phyloP scores from a whole-genome alignment of 768 basidiomycete genomes.

The Lyophyllum semitale region DNA sequence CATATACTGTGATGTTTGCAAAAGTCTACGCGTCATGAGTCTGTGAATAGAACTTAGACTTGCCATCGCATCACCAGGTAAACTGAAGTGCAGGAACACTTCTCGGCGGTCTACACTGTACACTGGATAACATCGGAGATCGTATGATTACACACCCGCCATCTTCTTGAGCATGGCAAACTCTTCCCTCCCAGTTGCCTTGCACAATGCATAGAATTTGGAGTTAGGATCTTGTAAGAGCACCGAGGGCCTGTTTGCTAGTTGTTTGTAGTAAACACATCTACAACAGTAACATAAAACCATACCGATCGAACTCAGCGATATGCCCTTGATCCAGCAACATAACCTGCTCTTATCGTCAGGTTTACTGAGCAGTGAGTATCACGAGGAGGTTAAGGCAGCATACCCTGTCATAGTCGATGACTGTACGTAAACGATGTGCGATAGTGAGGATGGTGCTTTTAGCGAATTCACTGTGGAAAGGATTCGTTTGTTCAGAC shows the following conservation, averaged over 20 bases:
- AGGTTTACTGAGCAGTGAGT: background rate
- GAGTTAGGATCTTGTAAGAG: conserved; percentile 59
- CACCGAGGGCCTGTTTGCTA: conserved; percentile 43
- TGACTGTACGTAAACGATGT: conserved; percentile 75
- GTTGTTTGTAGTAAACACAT: background rate
- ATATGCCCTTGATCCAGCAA: conserved; percentile 79
- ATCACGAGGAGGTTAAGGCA: background rate
- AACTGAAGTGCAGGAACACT: no score
- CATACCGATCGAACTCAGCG: conserved; percentile 74
- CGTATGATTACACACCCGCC: no score
- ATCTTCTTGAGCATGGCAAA: no score
- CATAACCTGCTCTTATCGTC: conserved; percentile 55
- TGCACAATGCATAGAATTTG: no score
- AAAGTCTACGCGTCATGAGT: no score
- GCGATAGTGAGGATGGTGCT: conserved; percentile 86
- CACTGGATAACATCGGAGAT: no score
- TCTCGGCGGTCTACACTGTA: no score
- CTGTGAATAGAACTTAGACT: no score
- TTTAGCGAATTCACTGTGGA: conserved; percentile 68
- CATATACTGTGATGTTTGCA: no score
- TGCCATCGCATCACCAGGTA: no score
- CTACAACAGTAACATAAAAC: background rate
- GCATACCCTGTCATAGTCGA: conserved; percentile 81
- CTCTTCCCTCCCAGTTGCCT: no score
- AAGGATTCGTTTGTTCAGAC: background rate